Evolutionary conservation across 805 yeast genomes (phyloP).

Genomic region (Kazachstania kunashirensis): DNA sequence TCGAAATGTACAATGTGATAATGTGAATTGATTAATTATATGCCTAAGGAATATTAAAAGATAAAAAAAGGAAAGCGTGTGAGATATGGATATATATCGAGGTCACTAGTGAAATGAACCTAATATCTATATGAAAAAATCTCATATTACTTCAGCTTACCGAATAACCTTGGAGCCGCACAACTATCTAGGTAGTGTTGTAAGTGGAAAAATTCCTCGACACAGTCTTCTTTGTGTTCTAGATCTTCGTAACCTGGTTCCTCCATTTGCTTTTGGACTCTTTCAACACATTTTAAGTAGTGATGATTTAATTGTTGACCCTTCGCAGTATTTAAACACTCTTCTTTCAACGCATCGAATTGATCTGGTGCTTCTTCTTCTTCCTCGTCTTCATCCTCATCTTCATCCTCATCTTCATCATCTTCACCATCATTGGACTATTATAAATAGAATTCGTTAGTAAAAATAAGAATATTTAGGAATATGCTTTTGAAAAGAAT

Average conservation of each 20-base stretch:
- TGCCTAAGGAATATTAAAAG: background rate
- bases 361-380: constrained; percentile 64
- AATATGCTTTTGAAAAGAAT: background rate
- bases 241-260: constrained; percentile 74
- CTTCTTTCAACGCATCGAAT: constrained; percentile 53
- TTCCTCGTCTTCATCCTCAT: constrained; percentile 58
- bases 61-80: background rate
- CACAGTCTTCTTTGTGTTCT: constrained; percentile 90
- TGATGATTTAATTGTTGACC: constrained; percentile 77
- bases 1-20: too few species aligned
- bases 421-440: constrained; percentile 19
- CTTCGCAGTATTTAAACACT: constrained; percentile 56
- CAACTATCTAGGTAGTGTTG: constrained; percentile 89
- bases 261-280: constrained; percentile 82
- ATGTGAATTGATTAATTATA: too few species aligned
- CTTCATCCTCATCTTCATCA: constrained; percentile 36
- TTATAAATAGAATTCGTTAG: background rate
- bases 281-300: constrained; percentile 88
- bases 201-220: constrained; percentile 95
- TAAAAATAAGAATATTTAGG: background rate
- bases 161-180: constrained; percentile 82
- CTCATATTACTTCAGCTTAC: constrained; percentile 73
- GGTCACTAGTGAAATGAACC: too few species aligned
- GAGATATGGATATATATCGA: too few species aligned
- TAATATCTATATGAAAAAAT: too few species aligned